These are phyloP conservation scores for Russula brevipes DNA, from an alignment of 768 basidiomycete species.

Conservation along the genomic window DNA sequence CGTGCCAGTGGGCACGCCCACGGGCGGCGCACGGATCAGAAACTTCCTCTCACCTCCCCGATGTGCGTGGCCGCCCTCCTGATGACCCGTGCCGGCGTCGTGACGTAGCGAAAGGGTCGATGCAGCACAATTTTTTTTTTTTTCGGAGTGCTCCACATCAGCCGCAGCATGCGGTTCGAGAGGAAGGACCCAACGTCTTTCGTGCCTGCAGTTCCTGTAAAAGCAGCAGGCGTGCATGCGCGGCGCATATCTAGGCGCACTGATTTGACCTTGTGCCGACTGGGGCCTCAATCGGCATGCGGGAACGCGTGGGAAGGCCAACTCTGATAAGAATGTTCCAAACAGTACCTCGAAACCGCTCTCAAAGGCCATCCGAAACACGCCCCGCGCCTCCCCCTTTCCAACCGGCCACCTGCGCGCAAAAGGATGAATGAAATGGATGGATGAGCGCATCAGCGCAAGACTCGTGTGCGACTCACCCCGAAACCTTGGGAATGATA, in stretches of 20 bases:
- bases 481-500: neutral
- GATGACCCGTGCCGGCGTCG: no score
- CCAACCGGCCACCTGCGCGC: neutral
- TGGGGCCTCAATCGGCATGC: neutral
- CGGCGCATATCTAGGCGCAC: neutral
- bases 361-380: neutral
- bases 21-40: no score
- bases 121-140: no score
- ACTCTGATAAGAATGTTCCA: neutral
- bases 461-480: neutral
- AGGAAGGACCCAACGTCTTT: no score
- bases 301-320: neutral
- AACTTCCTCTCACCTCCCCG: no score
- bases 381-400: neutral
- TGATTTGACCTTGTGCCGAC: neutral
- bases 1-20: no score
- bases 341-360: neutral
- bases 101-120: no score
- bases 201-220: no score
- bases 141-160: no score
- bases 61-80: no score
- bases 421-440: neutral
- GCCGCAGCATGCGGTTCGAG: no score
- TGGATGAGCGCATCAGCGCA: neutral
- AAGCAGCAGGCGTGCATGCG: no score